A percentile compares a stretch with the other conserved stretches of the same genome.
phyloP scores from a whole-genome alignment of 176 grass and related monocot genomes.

The Aegilops sharonensis region DNA sequence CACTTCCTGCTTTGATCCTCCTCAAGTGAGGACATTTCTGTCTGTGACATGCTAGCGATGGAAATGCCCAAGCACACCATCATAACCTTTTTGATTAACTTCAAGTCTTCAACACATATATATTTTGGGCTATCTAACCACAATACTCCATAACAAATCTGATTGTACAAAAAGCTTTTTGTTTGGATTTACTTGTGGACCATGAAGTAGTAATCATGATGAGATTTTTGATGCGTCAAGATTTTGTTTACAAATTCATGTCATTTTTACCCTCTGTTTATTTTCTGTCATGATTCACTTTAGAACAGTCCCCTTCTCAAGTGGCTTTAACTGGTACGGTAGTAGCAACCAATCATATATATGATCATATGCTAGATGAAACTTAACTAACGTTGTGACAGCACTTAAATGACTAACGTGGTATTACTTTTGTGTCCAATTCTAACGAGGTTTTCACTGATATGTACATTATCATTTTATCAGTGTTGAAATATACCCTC shows the following conservation, averaged over 20 bases:
- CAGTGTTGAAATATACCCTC: conserved; percentile 88
- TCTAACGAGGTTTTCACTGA: conserved; percentile 6
- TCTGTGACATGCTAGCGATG: too few species aligned
- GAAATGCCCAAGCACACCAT: background rate
- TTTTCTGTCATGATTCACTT: background rate
- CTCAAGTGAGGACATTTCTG: background rate
- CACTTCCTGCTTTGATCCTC: background rate
- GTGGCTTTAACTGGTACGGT: background rate
- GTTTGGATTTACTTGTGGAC: background rate
- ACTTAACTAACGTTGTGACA: background rate
- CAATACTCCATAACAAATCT: background rate
- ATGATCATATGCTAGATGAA: background rate
- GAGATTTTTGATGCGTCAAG: background rate
- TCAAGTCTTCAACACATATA: background rate
- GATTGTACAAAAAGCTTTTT: background rate
- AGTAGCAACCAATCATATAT: background rate
- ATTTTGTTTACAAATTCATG: background rate
- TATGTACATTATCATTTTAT: background rate
- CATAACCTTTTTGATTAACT: background rate
- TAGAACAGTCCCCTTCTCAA: background rate
- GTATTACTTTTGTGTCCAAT: background rate
- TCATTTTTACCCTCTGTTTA: background rate
- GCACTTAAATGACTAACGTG: background rate
- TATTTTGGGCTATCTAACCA: conserved; percentile 3
- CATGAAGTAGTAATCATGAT: background rate